These are phyloP conservation scores for Penicillium waksmanii DNA, from an alignment of 495 filamentous ascomycete species.

Conservation along the genomic window DNA sequence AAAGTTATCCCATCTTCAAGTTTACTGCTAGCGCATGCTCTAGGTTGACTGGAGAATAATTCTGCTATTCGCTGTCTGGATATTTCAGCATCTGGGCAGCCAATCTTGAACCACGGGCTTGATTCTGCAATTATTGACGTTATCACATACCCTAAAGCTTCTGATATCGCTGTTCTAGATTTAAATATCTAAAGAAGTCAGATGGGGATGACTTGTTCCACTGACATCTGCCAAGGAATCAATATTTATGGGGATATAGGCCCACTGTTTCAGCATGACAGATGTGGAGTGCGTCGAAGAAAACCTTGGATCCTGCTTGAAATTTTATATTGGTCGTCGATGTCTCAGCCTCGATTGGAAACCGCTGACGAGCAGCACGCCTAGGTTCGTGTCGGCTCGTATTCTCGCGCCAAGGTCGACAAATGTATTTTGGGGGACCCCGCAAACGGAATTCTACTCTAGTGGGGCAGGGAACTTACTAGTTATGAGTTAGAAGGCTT, in stretches of 20 bases:
- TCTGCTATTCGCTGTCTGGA: too few relatives aligned
- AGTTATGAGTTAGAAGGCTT: background rate
- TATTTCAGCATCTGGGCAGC: too few relatives aligned
- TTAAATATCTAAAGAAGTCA: too few relatives aligned
- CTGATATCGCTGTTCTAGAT: too few relatives aligned
- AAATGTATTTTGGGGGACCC: background rate
- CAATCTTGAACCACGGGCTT: too few relatives aligned
- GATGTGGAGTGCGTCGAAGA: too few relatives aligned
- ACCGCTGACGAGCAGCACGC: background rate
- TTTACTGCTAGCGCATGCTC: too few relatives aligned
- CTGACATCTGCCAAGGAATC: background rate
- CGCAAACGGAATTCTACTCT: background rate
- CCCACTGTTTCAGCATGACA: too few relatives aligned
- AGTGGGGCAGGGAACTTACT: background rate
- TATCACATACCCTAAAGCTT: too few relatives aligned
- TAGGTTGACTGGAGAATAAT: too few relatives aligned
- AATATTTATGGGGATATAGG: background rate
- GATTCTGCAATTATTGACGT: too few relatives aligned
- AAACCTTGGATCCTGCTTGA: background rate
- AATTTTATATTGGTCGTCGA: background rate
- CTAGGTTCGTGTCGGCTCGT: constrained; percentile 1
- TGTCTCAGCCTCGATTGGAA: background rate
- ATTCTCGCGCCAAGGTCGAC: background rate
- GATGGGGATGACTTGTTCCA: background rate
- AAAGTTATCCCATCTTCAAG: too few relatives aligned